These are phyloP conservation scores for Aureobasidium mangrovei DNA, from an alignment of 2,329 filamentous ascomycete species.

Conservation along the genomic window DNA sequence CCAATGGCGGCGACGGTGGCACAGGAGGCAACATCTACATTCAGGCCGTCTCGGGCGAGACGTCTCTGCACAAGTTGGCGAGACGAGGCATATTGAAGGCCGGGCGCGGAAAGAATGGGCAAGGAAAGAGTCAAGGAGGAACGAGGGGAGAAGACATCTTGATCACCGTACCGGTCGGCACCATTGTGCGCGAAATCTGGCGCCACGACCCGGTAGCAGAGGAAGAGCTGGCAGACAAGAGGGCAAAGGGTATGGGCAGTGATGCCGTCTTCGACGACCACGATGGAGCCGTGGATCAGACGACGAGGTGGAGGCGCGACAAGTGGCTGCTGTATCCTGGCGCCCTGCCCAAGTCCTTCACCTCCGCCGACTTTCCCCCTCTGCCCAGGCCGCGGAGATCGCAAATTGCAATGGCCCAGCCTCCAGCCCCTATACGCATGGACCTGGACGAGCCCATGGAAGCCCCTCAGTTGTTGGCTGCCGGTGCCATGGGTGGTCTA, in stretches of 20 bases:
- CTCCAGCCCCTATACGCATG: constrained; percentile 56
- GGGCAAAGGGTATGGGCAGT: constrained; percentile 23
- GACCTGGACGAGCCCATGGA: constrained; percentile 62
- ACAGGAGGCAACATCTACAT: constrained; percentile 89
- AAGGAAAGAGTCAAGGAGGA: constrained; percentile 65
- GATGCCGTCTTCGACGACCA: constrained; percentile 29
- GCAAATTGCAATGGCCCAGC: constrained; percentile 57
- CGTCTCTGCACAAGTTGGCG: constrained; percentile 84
- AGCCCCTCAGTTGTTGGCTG: constrained; percentile 73
- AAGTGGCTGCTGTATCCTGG: constrained; percentile 87
- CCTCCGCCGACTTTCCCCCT: constrained; percentile 48
- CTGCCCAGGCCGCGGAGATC: constrained; percentile 49
- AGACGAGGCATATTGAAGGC: constrained; percentile 66
- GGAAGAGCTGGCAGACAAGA: constrained; percentile 41
- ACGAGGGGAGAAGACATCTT: constrained; percentile 78
- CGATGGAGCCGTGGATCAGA: constrained; percentile 27
- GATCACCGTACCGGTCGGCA: constrained; percentile 86
- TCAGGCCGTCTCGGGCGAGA: constrained; percentile 83
- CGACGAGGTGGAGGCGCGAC: constrained; percentile 43
- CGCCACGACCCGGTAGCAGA: constrained; percentile 68
- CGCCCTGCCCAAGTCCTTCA: constrained; percentile 61
- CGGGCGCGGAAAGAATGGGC: constrained; percentile 66
- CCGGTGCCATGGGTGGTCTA: constrained; percentile 79
- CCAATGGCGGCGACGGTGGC: constrained; percentile 92
- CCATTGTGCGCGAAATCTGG: constrained; percentile 74